Evolutionary conservation across 306 rosid species (phyloP), one percentile per base, ranked within the genome.

Genomic region (Carpinus fangiana): DNA sequence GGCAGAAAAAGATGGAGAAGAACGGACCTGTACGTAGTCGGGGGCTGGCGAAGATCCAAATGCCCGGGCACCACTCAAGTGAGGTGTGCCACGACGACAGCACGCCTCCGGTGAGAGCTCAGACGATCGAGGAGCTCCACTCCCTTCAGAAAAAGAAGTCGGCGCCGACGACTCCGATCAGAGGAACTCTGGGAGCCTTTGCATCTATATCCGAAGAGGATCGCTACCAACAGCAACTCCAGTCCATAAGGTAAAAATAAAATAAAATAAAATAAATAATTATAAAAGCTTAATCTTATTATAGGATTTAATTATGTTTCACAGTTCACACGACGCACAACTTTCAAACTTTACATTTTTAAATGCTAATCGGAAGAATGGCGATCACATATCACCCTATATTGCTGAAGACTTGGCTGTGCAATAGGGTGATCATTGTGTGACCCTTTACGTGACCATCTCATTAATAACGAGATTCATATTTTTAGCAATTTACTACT

Each of bases 61-160:
- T 94, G 10, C 69, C 75, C 0, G 78, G 78, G 61, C 80, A 76
- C 4, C 55, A 77, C 64, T 12, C 57, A 79, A 68, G 17, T 67
- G 74, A 71, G 61, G 87, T 92, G 21, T 92, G 97, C 78, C 97
- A 90, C 77, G 97, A 94, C 9, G 97, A 90, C 83, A 90, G 95
- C 73, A 84, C 53, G 23, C 79, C 91, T 0, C 78, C 98, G 0
- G 91, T 94, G 71, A 94, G 81, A 62, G 98, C 93, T 51, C 78
- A 89, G 31, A 92, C 97, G 3, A 81, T 94, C 7, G 97, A 92
- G 11, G 97, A 94, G 82, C 93, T 94, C 64, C 98, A 92, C 71
- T 90, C 92, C 28, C 81, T 94, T 18, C 98, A 94, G 89, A 84
- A 47, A 87, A 94, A 94, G 79, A 92, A 21, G 72, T 84, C 98